phyloP scores from a whole-genome alignment of 2,329 filamentous ascomycete genomes.

The Colletotrichum australisinense region DNA sequence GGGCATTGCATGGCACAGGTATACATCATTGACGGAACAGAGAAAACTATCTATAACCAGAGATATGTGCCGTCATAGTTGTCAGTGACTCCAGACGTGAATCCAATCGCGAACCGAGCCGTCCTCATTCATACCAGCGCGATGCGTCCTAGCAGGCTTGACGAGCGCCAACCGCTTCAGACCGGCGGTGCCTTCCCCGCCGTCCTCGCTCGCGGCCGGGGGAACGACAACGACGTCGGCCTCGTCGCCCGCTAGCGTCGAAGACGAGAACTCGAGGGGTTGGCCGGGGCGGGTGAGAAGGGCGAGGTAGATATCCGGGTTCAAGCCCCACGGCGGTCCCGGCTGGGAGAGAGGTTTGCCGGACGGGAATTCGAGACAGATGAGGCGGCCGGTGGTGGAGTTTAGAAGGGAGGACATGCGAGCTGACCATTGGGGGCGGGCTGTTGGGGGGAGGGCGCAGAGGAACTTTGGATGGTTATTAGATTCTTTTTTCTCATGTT shows the following conservation, averaged over 20 bases:
- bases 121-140: constrained; percentile 55
- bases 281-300: constrained; percentile 78
- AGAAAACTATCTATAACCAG: neutral
- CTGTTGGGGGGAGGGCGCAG: constrained; percentile 67
- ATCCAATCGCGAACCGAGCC: constrained; percentile 64
- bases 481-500: neutral
- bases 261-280: constrained; percentile 66
- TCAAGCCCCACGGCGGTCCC: constrained; percentile 80
- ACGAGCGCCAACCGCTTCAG: constrained; percentile 60
- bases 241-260: constrained; percentile 37
- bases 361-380: constrained; percentile 83
- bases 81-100: constrained; percentile 60
- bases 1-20: neutral
- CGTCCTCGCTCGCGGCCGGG: constrained; percentile 49
- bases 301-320: constrained; percentile 76
- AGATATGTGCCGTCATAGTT: neutral
- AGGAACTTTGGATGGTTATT: constrained; percentile 61
- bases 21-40: neutral
- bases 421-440: constrained; percentile 64
- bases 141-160: constrained; percentile 62
- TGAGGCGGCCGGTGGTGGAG: constrained; percentile 59
- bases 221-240: constrained; percentile 52
- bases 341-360: constrained; percentile 72
- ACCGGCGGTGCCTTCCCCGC: constrained; percentile 42
- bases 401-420: constrained; percentile 63